Conservation (phyloP, 116 monocot species). For the Phalaenopsis hybrid region DNA sequence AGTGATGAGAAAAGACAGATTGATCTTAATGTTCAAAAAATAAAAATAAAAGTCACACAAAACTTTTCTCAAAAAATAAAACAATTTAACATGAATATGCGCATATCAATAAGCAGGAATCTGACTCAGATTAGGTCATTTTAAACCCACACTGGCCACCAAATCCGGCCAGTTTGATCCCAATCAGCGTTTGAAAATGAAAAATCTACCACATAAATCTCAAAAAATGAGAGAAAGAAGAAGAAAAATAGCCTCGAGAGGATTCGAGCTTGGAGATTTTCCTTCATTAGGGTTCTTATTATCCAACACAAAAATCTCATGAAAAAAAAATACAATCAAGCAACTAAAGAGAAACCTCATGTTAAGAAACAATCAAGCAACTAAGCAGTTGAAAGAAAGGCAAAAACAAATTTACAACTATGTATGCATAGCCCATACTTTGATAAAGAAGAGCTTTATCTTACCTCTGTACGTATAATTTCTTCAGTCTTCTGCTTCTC, state of each 20-base stretch:
- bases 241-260: not conserved
- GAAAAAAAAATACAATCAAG: not conserved
- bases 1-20: no score
- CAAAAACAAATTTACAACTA: no score
- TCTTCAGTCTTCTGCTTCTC: not conserved
- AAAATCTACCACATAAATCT: no score
- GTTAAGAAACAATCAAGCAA: not conserved
- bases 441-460: not conserved
- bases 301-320: not conserved
- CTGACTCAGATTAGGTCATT: no score
- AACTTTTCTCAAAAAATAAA: no score
- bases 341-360: not conserved
- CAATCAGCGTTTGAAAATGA: not conserved
- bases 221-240: not conserved
- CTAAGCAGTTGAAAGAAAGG: not conserved
- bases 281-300: not conserved
- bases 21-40: no score
- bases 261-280: not conserved
- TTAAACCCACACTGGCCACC: not conserved
- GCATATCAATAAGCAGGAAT: no score
- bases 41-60: no score
- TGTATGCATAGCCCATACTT: no score
- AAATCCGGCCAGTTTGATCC: not conserved
- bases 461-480: not conserved
- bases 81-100: no score